A percentile compares a stretch with the other conserved stretches of the same genome.
phyloP scores from a whole-genome alignment of 108 stramenopile species.

The Thalassiosira profunda region DNA sequence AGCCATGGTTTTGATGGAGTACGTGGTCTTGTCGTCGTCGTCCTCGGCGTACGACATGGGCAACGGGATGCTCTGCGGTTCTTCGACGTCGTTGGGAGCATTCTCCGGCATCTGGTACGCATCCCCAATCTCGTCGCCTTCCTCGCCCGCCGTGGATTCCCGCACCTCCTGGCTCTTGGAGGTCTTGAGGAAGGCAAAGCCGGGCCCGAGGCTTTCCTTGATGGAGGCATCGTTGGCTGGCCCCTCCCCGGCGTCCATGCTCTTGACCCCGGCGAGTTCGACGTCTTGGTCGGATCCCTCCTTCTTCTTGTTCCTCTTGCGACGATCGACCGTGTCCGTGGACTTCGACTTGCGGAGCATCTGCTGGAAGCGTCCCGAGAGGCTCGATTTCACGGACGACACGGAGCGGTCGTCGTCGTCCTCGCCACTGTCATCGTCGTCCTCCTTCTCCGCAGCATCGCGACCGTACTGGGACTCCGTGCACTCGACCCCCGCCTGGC shows the following conservation, averaged over 20 bases:
- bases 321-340: conserved; percentile 15
- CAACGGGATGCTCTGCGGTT: conserved; percentile 16
- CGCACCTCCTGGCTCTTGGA: conserved; percentile 16
- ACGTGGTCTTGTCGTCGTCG: no score
- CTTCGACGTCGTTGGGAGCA: not conserved
- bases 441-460: not conserved
- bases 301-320: conserved; percentile 20
- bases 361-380: conserved; percentile 34
- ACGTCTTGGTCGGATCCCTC: not conserved
- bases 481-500: conserved; percentile 15
- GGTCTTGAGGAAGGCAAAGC: conserved; percentile 39
- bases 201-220: conserved; percentile 30
- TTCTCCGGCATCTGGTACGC: conserved; percentile 17
- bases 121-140: conserved; percentile 1
- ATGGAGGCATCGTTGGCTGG: conserved; percentile 7
- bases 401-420: conserved; percentile 14
- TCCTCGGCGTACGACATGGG: conserved; percentile 22
- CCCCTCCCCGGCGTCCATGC: conserved; percentile 1
- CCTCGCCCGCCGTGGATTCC: conserved; percentile 16
- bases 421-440: not conserved
- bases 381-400: conserved; percentile 30
- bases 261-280: not conserved
- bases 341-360: conserved; percentile 37
- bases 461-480: not conserved
- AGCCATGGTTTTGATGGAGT: no score